These are phyloP conservation scores for Ochetophila trinervis DNA, from an alignment of 306 rosid genomes.

Conservation along the genomic window DNA sequence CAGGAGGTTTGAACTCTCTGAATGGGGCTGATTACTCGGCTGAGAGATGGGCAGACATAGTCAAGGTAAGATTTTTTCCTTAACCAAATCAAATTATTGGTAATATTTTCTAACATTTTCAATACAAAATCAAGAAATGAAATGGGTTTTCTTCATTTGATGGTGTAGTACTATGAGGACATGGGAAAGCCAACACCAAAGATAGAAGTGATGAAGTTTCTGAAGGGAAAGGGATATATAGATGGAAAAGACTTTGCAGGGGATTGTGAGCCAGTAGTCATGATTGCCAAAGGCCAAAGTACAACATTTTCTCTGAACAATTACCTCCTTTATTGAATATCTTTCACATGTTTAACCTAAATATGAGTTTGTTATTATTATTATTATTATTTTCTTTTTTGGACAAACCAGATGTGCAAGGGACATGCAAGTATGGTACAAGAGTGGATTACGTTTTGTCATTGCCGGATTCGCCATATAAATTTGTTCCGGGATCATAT, in stretches of 20 bases:
- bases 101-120: too few species aligned
- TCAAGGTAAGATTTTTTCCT: slow-evolving; percentile 38
- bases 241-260: slow-evolving; percentile 79
- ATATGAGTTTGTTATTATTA: too few species aligned
- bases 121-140: background rate
- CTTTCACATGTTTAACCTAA: background rate
- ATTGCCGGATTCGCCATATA: slow-evolving; percentile 50
- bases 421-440: slow-evolving; percentile 89
- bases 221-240: slow-evolving; percentile 62
- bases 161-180: slow-evolving; percentile 65
- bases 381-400: slow-evolving; percentile 13
- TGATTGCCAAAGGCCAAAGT: slow-evolving; percentile 94
- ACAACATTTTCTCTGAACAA: slow-evolving; percentile 14
- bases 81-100: too few species aligned
- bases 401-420: slow-evolving; percentile 67
- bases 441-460: slow-evolving; percentile 74
- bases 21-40: slow-evolving; percentile 63
- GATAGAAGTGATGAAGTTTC: slow-evolving; percentile 69
- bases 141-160: background rate
- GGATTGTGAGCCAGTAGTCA: slow-evolving; percentile 77
- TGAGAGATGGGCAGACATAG: slow-evolving; percentile 72
- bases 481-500: slow-evolving; percentile 73
- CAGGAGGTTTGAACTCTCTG: slow-evolving; percentile 80
- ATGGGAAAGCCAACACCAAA: slow-evolving; percentile 82
- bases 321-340: background rate